phyloP scores from a whole-genome alignment of 345 rosid genomes.

The Salix koriyanagi region DNA sequence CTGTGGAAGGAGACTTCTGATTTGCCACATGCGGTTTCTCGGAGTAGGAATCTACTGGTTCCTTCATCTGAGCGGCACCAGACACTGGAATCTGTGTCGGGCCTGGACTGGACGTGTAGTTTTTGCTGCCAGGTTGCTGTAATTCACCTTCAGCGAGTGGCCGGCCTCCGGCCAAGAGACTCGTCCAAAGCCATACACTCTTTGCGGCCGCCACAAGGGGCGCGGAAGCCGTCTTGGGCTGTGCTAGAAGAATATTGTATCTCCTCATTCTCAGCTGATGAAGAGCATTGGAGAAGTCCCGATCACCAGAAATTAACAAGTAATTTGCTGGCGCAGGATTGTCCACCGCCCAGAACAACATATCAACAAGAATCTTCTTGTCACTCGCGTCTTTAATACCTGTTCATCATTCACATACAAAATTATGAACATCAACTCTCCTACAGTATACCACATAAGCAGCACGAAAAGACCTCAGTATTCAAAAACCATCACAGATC shows the following conservation, averaged over 20 bases:
- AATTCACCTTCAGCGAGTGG: slow-evolving; percentile 52
- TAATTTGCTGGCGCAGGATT: slow-evolving; percentile 88
- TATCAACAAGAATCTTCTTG: slow-evolving; percentile 87
- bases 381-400: slow-evolving; percentile 97
- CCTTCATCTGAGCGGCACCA: slow-evolving; percentile 11
- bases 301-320: slow-evolving; percentile 79
- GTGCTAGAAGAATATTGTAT: slow-evolving; percentile 84
- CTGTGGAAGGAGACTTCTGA: slow-evolving; percentile 14
- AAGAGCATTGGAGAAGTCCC: slow-evolving; percentile 90
- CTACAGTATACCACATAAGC: not conserved
- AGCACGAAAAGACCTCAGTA: not conserved
- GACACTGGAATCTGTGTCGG: slow-evolving; percentile 18
- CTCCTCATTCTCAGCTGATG: slow-evolving; percentile 87
- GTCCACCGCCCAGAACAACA: slow-evolving; percentile 91
- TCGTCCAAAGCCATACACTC: slow-evolving; percentile 85
- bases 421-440: not conserved
- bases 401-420: slow-evolving; percentile 10
- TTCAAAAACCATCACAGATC: not conserved
- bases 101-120: slow-evolving; percentile 14
- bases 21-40: slow-evolving; percentile 22
- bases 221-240: slow-evolving; percentile 66
- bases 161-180: slow-evolving; percentile 59
- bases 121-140: slow-evolving; percentile 35
- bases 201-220: slow-evolving; percentile 78
- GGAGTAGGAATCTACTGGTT: slow-evolving; percentile 7